phyloP scores from a whole-genome alignment of 108 stramenopile genomes.

The Craspedostauros australis region DNA sequence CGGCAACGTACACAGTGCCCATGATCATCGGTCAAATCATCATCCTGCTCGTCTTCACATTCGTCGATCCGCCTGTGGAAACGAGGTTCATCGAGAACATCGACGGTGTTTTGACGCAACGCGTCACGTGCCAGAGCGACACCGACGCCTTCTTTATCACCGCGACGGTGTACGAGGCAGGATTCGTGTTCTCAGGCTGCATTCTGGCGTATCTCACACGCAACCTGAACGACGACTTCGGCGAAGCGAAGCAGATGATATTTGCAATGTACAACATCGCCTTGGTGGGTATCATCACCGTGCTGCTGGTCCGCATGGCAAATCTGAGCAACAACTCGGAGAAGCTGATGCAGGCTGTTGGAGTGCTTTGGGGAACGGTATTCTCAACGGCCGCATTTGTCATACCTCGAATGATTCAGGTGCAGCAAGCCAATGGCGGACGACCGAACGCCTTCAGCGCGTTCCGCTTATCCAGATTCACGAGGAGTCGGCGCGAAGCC shows the following conservation, averaged over 20 bases:
- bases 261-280: slow-evolving; percentile 45
- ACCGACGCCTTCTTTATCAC: slow-evolving; percentile 14
- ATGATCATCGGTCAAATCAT: slow-evolving; percentile 21
- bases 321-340: no score
- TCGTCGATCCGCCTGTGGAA: slow-evolving; percentile 29
- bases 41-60: slow-evolving; percentile 27
- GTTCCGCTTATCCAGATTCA: no score
- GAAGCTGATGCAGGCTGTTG: slow-evolving; percentile 32
- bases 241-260: slow-evolving; percentile 35
- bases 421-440: background rate
- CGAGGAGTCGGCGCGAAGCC: no score
- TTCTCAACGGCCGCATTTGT: slow-evolving; percentile 20
- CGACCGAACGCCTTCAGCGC: no score
- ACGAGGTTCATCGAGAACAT: slow-evolving; percentile 9
- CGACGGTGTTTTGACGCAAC: slow-evolving; percentile 7
- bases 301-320: background rate
- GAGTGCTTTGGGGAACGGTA: slow-evolving; percentile 26
- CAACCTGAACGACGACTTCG: slow-evolving; percentile 26
- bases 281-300: slow-evolving; percentile 18
- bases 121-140: slow-evolving; percentile 15
- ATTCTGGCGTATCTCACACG: slow-evolving; percentile 33
- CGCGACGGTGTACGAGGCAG: slow-evolving; percentile 12
- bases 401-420: slow-evolving; percentile 19
- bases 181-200: slow-evolving; percentile 29
- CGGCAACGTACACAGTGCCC: slow-evolving; percentile 20